Evolutionary conservation across 2,329 filamentous ascomycete genomes (phyloP), one percentile per base, ranked within the genome.

Genomic region (Sporothrix variecibatus): DNA sequence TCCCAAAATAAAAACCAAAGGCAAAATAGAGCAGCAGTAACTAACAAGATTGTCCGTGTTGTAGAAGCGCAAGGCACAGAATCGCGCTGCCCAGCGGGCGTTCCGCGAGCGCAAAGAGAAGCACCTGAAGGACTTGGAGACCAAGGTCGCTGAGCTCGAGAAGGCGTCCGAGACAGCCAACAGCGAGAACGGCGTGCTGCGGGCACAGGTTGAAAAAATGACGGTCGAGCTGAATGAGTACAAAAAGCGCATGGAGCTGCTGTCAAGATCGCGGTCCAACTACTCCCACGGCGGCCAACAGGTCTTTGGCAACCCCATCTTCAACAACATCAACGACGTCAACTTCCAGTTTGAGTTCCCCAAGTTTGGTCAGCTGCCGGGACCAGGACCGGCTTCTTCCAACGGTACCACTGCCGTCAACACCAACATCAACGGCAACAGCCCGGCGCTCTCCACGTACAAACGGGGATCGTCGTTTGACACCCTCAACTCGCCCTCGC

Each of bases 331-430:
- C 72, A 90, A 87, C 79, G 92, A 93, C 76, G 92, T 93, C 81
- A 94, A 92, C 81, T 98, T 98, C 80, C 92, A 95, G 78, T 98
- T 99, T 78, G 95, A 98, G 78, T 98, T 98, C 77, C 95, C 96
- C 77, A 95, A 93, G 80, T 98, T 99, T 79, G 96, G 96, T 65
- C 88, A 91, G 75, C 87, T 97, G 34, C 87, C 88, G 0, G 86
- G 87, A 5, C 84, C 86, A 0, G 86, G 87, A 5, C 84, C 86
- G 8, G 78, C 81, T 1, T 65, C 76, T 40, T 80, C 76, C 75
- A 80, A 80, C 4, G n/a, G 28, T 28, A 43, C 73, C 2, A 20
- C 58, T 9, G 71, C 65, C 9, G 68, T 51, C 23, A 73, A 73
- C 75, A 77, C 78, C 68, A 77, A 78, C 58, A 76, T 11, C 69